Percentiles rank a stretch among this genome's conserved stretches.
phyloP scores from a whole-genome alignment of 2,329 filamentous ascomycete species.

The Aspergillus versicolor region DNA sequence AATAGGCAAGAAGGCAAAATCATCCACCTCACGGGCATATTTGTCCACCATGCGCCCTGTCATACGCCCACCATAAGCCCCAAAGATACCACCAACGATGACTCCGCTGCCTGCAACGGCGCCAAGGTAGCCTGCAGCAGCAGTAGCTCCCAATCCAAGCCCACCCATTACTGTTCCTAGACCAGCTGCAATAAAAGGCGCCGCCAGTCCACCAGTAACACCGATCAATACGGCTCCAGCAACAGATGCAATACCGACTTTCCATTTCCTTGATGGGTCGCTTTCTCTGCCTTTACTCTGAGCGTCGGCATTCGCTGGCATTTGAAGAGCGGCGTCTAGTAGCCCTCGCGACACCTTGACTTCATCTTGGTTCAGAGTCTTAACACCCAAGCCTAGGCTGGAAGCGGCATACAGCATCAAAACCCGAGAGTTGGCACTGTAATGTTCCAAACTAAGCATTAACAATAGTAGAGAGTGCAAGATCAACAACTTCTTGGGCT shows the following conservation, averaged over 20 bases:
- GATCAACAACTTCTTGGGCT: constrained; percentile 58
- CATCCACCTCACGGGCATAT: constrained; percentile 82
- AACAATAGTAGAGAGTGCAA: constrained; percentile 72
- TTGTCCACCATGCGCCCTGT: constrained; percentile 82
- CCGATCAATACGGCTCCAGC: constrained; percentile 86
- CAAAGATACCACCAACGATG: constrained; percentile 81
- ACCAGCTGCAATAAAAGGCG: constrained; percentile 73
- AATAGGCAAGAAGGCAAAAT: constrained; percentile 82
- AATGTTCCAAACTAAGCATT: constrained; percentile 73
- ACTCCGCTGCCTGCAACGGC: constrained; percentile 76
- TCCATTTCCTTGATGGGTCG: constrained; percentile 67
- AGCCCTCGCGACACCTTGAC: constrained; percentile 71
- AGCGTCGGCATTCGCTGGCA: constrained; percentile 75
- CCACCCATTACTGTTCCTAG: constrained; percentile 78
- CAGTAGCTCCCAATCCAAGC: constrained; percentile 69
- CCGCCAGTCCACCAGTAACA: constrained; percentile 75
- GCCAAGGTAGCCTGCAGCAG: constrained; percentile 76
- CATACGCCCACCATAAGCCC: constrained; percentile 84
- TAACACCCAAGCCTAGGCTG: constrained; percentile 67
- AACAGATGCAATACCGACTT: constrained; percentile 82
- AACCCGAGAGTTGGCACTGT: constrained; percentile 70
- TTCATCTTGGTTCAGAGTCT: constrained; percentile 69
- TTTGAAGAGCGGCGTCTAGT: constrained; percentile 70
- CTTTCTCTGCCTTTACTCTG: constrained; percentile 69
- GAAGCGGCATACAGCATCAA: constrained; percentile 69